phyloP scores from a whole-genome alignment of 305 asterid genomes.

The Petunia hybrid region DNA sequence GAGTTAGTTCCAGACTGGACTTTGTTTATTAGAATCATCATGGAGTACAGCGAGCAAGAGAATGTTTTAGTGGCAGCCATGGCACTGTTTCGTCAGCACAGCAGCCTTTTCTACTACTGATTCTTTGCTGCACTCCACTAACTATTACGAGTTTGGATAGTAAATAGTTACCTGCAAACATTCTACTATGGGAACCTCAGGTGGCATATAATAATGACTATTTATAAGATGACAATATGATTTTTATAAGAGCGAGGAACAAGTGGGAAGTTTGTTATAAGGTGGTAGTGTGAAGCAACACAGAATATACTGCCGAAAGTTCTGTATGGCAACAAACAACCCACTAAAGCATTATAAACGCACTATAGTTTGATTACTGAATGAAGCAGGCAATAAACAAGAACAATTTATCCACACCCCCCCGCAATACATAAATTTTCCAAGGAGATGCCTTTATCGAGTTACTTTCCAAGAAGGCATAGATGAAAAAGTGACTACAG shows the following conservation, averaged over 20 bases:
- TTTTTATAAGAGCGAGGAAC: not conserved
- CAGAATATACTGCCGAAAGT: slow-evolving; percentile 26
- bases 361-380: slow-evolving; percentile 10
- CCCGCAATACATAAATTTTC: not conserved
- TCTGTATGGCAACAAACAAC: slow-evolving; percentile 11
- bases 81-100: slow-evolving; percentile 3
- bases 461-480: not conserved
- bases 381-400: slow-evolving; percentile 15
- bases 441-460: not conserved
- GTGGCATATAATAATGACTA: not conserved
- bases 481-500: not conserved
- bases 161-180: not conserved
- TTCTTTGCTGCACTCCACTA: slow-evolving; percentile 27
- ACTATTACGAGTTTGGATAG: not conserved
- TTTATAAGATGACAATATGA: not conserved
- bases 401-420: not conserved
- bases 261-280: slow-evolving; percentile 29
- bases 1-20: not conserved
- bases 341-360: slow-evolving; percentile 18
- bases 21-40: slow-evolving; percentile 6
- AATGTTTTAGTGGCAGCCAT: slow-evolving; percentile 26
- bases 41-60: slow-evolving; percentile 24
- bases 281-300: not conserved
- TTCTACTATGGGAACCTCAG: not conserved
- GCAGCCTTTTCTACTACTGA: slow-evolving; percentile 12